Evolutionary conservation across 495 filamentous ascomycete species (phyloP).

Genomic region (Cenococcum geophilum): DNA sequence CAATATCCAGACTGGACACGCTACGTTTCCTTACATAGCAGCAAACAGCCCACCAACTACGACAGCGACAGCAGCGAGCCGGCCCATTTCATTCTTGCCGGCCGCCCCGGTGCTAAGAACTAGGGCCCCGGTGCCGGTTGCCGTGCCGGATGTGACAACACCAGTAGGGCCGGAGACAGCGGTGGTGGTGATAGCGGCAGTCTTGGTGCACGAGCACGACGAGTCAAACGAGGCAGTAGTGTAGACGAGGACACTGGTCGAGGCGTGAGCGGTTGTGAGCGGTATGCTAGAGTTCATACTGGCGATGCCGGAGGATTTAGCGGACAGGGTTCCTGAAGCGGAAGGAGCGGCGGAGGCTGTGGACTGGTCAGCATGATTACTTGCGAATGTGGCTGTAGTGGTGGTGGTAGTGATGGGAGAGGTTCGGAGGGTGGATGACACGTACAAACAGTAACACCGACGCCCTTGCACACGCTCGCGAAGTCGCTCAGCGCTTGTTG

Average conservation of each 20-base stretch:
- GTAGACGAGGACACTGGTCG: constrained; percentile 7
- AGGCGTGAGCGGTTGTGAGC: not conserved
- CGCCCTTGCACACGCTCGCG: constrained; percentile 28
- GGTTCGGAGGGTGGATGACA: constrained; percentile 9
- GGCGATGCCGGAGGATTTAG: not conserved
- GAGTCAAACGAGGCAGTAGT: constrained; percentile 14
- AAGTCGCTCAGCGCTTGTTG: constrained; percentile 32
- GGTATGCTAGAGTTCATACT: not conserved
- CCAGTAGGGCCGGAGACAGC: not conserved
- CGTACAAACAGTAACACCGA: constrained; percentile 36
- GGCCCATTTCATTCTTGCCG: not conserved
- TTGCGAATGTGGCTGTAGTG: not conserved
- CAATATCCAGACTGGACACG: too few species aligned
- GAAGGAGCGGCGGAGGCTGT: constrained; percentile 11
- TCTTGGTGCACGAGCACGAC: constrained; percentile 13
- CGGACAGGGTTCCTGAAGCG: constrained; percentile 10
- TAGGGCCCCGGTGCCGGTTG: constrained; percentile 7
- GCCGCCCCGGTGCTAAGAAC: constrained; percentile 19
- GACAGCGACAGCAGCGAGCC: not conserved
- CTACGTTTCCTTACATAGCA: not conserved
- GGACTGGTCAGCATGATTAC: not conserved
- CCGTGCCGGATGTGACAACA: not conserved
- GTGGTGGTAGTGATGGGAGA: constrained; percentile 6
- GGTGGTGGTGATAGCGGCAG: constrained; percentile 8
- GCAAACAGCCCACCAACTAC: constrained; percentile 3